phyloP scores from a whole-genome alignment of 768 basidiomycete genomes.

The Russula dissimulans region DNA sequence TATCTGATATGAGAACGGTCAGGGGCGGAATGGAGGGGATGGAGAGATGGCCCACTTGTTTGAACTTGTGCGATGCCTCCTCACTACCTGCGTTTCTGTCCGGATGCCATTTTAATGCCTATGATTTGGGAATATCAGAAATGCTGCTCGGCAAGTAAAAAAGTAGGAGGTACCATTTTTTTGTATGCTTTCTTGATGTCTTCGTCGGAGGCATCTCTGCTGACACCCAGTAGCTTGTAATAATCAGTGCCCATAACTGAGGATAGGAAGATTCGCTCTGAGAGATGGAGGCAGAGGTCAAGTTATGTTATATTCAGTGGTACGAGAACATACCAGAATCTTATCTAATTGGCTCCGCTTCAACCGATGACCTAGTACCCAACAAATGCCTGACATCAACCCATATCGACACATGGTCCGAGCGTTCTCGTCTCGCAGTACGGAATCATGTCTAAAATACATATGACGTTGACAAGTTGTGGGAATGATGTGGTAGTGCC shows the following conservation, averaged over 20 bases:
- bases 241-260: constrained; percentile 72
- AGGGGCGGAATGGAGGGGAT: not conserved
- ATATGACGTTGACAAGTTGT: too few relatives aligned
- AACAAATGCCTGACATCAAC: too few relatives aligned
- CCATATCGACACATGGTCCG: too few relatives aligned
- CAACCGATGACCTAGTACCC: too few relatives aligned
- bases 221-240: constrained; percentile 74
- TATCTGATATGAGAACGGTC: constrained; percentile 40
- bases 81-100: constrained; percentile 84
- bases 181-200: constrained; percentile 93
- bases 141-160: not conserved
- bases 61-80: constrained; percentile 82
- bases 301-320: not conserved
- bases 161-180: constrained; percentile 57
- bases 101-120: constrained; percentile 93
- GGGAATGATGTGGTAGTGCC: not conserved
- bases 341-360: not conserved
- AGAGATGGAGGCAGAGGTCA: not conserved
- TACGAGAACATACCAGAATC: constrained; percentile 16
- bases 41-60: constrained; percentile 48
- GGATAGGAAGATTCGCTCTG: not conserved
- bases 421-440: too few relatives aligned
- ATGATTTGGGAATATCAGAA: constrained; percentile 6
- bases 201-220: constrained; percentile 66
- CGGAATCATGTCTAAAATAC: too few relatives aligned